Evolutionary conservation across 2,329 filamentous ascomycete species (phyloP).

Genomic region (Furcasterigmium furcatum): DNA sequence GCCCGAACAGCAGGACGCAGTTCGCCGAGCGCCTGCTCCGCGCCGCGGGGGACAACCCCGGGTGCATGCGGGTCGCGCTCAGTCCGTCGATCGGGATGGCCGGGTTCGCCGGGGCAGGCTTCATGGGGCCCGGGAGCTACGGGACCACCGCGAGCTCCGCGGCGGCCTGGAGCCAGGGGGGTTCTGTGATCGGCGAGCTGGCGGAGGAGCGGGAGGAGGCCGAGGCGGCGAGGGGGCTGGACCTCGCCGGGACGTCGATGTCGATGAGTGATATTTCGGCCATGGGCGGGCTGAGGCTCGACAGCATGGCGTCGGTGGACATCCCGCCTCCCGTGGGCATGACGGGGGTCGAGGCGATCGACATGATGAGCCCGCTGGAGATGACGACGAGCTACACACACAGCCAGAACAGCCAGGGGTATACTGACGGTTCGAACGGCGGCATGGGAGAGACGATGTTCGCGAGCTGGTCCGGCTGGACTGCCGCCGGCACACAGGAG

Average conservation of each 20-base stretch:
- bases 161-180: constrained; percentile 6
- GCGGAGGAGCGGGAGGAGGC: constrained; percentile 6
- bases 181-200: constrained; percentile 7
- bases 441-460: neutral
- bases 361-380: constrained; percentile 10
- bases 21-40: constrained; percentile 39
- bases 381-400: constrained; percentile 9
- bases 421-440: neutral
- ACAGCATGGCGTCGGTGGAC: constrained; percentile 7
- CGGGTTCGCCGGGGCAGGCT: constrained; percentile 1
- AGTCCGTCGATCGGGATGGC: constrained; percentile 20
- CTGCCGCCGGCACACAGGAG: neutral
- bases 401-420: neutral
- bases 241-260: constrained; percentile 6
- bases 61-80: constrained; percentile 27
- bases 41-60: constrained; percentile 35
- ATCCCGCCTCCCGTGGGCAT: constrained; percentile 3
- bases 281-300: constrained; percentile 6
- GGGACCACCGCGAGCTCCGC: constrained; percentile 1
- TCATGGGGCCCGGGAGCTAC: constrained; percentile 3
- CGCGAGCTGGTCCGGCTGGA: neutral
- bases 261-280: too few species aligned
- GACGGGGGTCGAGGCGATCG: constrained; percentile 3
- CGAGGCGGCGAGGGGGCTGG: constrained; percentile 2
- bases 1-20: constrained; percentile 37